Evolutionary conservation across 495 filamentous ascomycete genomes (phyloP), one percentile per base, ranked within the genome.

Genomic region (Hypomontagnella monticulosa): DNA sequence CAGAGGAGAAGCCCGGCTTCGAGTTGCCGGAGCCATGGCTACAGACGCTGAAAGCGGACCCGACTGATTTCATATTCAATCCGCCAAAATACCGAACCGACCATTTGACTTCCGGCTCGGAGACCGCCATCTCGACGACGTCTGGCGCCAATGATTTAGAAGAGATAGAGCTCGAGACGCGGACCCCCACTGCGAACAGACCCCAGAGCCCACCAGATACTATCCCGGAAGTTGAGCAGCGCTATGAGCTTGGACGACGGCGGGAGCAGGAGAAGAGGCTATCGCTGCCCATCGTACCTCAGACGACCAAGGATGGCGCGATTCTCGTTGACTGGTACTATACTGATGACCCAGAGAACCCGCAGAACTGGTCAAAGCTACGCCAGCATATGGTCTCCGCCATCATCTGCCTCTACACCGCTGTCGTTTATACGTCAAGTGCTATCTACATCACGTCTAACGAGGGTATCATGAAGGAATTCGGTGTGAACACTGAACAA

Each of bases 301-400:
- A 63, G 34, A 76, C 65, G 42, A 79, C 75, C 9, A 58, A 53
- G 42, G 81, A 83, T 44, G 80, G 80, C 37, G 75, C 79, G 14
- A 82, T 89, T 49, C 75, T 90, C 0, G 85, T 89, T 9, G 82
- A 82, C 16, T 89, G 80, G 77, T 84, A 88, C 59, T 78, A 76
- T 12, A 78, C 80, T 4, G 71, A 84, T 50, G 86, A 88, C 62
- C 75, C 79, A 0, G 70, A 83, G 30, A 82, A 86, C 59, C 87
- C 86, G 18, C 82, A 80, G 27, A 88, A 88, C 64, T 89, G 80
- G 78, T 75, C 72, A 19, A 69, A 77, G 15, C 30, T 63, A 1
- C 76, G 68, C 0, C 73, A 80, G 2, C 58, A 81, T 8, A 57
- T 71, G 5, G 77, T 84, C 10, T 84, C 82, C 1, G 2, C 85